Evolutionary conservation across 2,329 filamentous ascomycete species (phyloP).

Genomic region (Botryotinia convoluta): DNA sequence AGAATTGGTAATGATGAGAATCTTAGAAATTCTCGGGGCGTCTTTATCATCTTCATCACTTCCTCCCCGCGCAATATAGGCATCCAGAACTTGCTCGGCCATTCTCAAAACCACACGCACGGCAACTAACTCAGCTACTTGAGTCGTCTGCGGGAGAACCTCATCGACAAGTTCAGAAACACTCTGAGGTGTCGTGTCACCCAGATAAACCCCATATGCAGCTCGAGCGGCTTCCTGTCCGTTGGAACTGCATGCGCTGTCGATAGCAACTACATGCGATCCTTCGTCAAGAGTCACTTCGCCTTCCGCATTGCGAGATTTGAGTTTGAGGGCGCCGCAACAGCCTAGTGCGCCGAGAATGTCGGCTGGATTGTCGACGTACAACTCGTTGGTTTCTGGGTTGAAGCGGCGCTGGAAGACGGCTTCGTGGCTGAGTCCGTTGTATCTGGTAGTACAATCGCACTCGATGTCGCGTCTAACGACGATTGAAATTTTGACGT

Average conservation of each 20-base stretch:
- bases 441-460: not conserved
- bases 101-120: not conserved
- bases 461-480: not conserved
- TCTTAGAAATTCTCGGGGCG: not conserved
- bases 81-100: not conserved
- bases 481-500: not conserved
- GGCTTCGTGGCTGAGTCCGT: not conserved
- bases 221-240: not conserved
- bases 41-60: not conserved
- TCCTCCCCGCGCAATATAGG: not conserved
- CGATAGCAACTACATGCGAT: not conserved
- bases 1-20: slow-evolving; percentile 38
- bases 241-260: not conserved
- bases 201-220: not conserved
- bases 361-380: not conserved
- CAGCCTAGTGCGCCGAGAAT: not conserved
- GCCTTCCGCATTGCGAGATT: not conserved
- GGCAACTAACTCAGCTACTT: not conserved
- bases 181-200: not conserved
- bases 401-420: not conserved
- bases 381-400: not conserved
- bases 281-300: not conserved
- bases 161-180: not conserved
- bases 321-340: not conserved
- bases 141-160: not conserved